Evolutionary conservation across 2,329 filamentous ascomycete genomes (phyloP).

Genomic region (Xylariaceae sp.): DNA sequence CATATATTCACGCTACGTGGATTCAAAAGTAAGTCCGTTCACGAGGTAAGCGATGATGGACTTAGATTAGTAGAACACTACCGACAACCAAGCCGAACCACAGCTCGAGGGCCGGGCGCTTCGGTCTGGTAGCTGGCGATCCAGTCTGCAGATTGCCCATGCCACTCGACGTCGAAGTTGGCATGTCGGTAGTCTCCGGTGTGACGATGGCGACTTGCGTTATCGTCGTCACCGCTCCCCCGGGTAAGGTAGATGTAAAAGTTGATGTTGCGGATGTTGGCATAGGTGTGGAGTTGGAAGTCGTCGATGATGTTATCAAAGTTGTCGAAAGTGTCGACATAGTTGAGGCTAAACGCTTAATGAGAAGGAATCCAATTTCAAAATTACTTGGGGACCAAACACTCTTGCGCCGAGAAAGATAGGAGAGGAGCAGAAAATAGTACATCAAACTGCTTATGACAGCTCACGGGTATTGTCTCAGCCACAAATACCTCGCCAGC

Average conservation of each 20-base stretch:
- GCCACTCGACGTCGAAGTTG: conserved; percentile 12
- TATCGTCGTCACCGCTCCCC: conserved; percentile 29
- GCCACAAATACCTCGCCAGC: too few relatives aligned
- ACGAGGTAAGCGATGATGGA: too few relatives aligned
- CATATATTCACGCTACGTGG: too few relatives aligned
- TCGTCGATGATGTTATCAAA: conserved; percentile 8
- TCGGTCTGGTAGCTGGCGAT: conserved; percentile 10
- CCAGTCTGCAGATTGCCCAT: conserved; percentile 27
- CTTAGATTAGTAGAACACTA: conserved; percentile 6
- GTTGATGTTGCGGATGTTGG: conserved; percentile 20
- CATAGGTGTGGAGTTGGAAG: conserved; percentile 4
- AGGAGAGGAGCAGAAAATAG: too few relatives aligned
- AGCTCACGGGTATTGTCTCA: too few relatives aligned
- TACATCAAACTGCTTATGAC: too few relatives aligned
- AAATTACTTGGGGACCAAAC: too few relatives aligned
- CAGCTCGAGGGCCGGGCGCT: conserved; percentile 17
- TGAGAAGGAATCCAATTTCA: too few relatives aligned
- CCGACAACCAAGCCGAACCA: conserved; percentile 25
- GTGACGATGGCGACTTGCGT: conserved; percentile 27
- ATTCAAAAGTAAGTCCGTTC: too few relatives aligned
- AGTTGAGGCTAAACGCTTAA: not conserved
- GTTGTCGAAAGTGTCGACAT: conserved; percentile 5
- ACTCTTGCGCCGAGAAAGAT: too few relatives aligned
- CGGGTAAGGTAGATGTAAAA: conserved; percentile 27
- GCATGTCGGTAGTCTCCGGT: conserved; percentile 16